Base-by-base conservation (phyloP, 2,329 filamentous ascomycete species). In the Claviceps monticola region DNA sequence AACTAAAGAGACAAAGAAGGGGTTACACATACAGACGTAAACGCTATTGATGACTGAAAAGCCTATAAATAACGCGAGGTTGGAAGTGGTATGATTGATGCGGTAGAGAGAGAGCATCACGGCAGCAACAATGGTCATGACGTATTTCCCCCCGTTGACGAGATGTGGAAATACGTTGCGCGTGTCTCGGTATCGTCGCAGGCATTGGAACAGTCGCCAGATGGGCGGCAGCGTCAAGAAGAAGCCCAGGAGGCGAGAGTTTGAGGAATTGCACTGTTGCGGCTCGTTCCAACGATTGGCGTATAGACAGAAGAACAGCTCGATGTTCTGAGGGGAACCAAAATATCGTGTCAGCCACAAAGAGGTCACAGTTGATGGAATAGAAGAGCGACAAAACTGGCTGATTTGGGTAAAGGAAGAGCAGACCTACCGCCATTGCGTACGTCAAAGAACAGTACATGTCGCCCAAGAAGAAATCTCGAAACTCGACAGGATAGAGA, bases 391-490 rank as follows among this genome's bases (percentile, higher is more conserved):
- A 23, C 23, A 23, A 23, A 23, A 23, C 23, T 23, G 23, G 23
- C 2, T 23, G 23, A 1, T 23, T 23, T 23, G 23, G 23, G 23
- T 23, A 23, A 23, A 23, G 23, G n/a, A 42, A 36, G 26, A 19
- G 16, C 9, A 19, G 11, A 79, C 85, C 71, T 74, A 91, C 87
- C 55, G 87, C 84, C 68, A 88, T 87, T 16, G 84, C 79, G 66
- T 98, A 98, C 5, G 90, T 95, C 52, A 95, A 74, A 2, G 93
- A 97, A 68, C 91, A 97, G 67, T 95, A 95, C 75, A 97, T 96
- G 64, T 98, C 93, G 50, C 93, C 93, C 0, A 97, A 76, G 67
- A 96, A 97, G 70, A 98, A 97, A 67, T 98, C 93, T 53, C 90
- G 81, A 65, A 97, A 98, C 64, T 97, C 91, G 48, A 98, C 93